Conservation (phyloP, 148 eudicot genomes). For the Amaranthus hypochondriacus region DNA sequence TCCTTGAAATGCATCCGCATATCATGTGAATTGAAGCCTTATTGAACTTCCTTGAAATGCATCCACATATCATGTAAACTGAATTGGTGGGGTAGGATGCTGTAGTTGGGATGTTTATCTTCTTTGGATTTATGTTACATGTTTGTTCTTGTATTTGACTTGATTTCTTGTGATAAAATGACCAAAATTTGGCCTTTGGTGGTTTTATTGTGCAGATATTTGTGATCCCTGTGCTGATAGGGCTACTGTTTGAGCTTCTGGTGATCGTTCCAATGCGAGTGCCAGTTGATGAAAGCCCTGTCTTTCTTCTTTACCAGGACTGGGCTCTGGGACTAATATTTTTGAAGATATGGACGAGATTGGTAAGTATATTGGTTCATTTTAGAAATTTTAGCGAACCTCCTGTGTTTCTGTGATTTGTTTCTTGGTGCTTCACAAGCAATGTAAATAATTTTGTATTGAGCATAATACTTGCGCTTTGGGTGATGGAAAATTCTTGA, state of each 20-base stretch:
- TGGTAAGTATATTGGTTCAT: conserved; percentile 49
- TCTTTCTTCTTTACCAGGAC: conserved; percentile 93
- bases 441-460: not conserved
- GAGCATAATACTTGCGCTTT: not conserved
- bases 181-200: not conserved
- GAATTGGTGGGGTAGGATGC: too few relatives aligned
- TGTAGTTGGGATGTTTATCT: too few relatives aligned
- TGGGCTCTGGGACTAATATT: conserved; percentile 96
- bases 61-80: too few relatives aligned
- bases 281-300: conserved; percentile 96
- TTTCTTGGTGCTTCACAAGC: not conserved
- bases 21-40: too few relatives aligned
- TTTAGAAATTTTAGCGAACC: not conserved
- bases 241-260: conserved; percentile 92
- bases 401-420: not conserved
- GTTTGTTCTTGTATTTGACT: too few relatives aligned
- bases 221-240: conserved; percentile 84
- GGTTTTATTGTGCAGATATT: conserved; percentile 51
- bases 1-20: too few relatives aligned
- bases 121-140: too few relatives aligned
- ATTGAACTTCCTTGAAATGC: too few relatives aligned
- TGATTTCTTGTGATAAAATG: too few relatives aligned
- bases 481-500: not conserved
- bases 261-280: conserved; percentile 98
- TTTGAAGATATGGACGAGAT: conserved; percentile 90